phyloP scores from a whole-genome alignment of 176 grass and related monocot genomes.

The Canna indica region DNA sequence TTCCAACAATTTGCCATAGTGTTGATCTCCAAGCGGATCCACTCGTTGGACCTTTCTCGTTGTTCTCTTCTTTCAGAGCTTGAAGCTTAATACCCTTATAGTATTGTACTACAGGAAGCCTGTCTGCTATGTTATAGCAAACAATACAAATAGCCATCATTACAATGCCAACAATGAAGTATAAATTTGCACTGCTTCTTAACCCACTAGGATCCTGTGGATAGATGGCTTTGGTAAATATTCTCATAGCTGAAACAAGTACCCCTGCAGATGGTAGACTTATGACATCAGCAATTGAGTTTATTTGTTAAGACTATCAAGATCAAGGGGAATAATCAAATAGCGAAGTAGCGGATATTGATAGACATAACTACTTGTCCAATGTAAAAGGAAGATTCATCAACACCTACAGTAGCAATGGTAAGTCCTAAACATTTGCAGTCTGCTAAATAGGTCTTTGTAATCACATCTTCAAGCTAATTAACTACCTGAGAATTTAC shows the following conservation, averaged over 20 bases:
- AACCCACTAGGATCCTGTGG: conserved; percentile 60
- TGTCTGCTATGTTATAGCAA: conserved; percentile 71
- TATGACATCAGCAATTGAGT: neutral
- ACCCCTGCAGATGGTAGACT: conserved; percentile 46
- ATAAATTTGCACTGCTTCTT: conserved; percentile 76
- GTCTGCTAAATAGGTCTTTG: too few relatives aligned
- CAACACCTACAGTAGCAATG: too few relatives aligned
- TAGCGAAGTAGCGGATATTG: neutral
- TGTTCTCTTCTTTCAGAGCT: conserved; percentile 46
- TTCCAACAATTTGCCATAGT: conserved; percentile 71
- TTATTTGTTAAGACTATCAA: neutral
- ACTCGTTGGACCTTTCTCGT: conserved; percentile 29
- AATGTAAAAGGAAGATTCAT: too few relatives aligned
- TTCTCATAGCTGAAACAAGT: conserved; percentile 67
- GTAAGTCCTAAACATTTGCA: too few relatives aligned
- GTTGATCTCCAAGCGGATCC: conserved; percentile 74
- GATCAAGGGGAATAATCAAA: neutral
- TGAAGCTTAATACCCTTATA: conserved; percentile 68
- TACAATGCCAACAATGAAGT: conserved; percentile 62
- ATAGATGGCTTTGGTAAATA: conserved; percentile 76
- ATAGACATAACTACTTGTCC: neutral
- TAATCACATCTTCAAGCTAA: too few relatives aligned
- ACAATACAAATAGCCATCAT: conserved; percentile 75
- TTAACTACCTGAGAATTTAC: too few relatives aligned
- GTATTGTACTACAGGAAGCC: conserved; percentile 50